Conservation (phyloP, 768 basidiomycete genomes). For the Tylopilus rubrobrunneus region DNA sequence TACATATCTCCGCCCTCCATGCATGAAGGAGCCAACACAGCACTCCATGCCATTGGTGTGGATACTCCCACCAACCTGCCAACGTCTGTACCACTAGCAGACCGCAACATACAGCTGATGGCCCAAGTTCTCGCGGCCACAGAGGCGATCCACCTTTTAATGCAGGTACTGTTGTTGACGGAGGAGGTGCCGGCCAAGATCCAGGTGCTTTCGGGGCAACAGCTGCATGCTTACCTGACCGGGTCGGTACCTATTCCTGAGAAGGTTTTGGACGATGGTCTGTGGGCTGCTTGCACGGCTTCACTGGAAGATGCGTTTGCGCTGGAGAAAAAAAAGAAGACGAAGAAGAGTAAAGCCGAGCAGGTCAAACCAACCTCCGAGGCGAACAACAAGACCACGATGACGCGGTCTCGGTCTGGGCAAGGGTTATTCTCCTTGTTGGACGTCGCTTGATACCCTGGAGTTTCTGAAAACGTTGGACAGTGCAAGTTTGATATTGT, state of each 20-base stretch:
- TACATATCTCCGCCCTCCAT: conserved; percentile 28
- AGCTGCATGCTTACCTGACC: conserved; percentile 54
- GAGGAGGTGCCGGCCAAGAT: conserved; percentile 43
- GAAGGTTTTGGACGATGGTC: conserved; percentile 25
- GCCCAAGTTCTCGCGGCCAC: conserved; percentile 61
- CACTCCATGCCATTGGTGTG: conserved; percentile 4
- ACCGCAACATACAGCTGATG: conserved; percentile 63
- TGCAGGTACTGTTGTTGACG: conserved; percentile 57
- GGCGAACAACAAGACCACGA: conserved; percentile 19
- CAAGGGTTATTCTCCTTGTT: conserved; percentile 40
- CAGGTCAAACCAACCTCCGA: conserved; percentile 13
- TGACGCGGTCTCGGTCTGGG: neutral
- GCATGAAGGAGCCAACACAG: conserved; percentile 6
- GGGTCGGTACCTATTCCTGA: conserved; percentile 19
- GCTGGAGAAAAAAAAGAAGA: conserved; percentile 44
- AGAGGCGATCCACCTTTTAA: conserved; percentile 57
- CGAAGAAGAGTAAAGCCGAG: conserved; percentile 33
- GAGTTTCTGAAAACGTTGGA: no score
- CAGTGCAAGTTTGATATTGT: no score
- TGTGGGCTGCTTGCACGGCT: conserved; percentile 47
- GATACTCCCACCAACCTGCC: conserved; percentile 14
- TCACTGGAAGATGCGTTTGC: conserved; percentile 48
- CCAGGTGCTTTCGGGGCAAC: conserved; percentile 53
- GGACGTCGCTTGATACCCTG: conserved; percentile 29
- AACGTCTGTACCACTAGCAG: conserved; percentile 33